Evolutionary conservation across 2,329 filamentous ascomycete genomes (phyloP).

Genomic region (Fusarium sp.): DNA sequence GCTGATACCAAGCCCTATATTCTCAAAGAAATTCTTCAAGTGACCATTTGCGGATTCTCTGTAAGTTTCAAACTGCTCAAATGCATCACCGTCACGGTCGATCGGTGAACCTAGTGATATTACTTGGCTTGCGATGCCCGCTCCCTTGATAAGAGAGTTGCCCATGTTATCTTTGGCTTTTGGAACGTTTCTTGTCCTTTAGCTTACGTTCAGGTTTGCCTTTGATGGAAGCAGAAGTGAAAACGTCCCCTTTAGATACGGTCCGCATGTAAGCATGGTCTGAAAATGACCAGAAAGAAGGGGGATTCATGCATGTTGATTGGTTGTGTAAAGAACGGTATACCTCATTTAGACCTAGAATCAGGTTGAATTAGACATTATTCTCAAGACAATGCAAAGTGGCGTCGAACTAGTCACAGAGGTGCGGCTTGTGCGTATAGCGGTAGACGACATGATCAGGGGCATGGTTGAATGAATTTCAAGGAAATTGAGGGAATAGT

Average conservation of each 20-base stretch:
- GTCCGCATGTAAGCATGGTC: background rate
- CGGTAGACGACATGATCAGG: background rate
- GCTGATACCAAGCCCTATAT: rapidly evolving
- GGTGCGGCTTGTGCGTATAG: background rate
- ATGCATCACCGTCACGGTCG: rapidly evolving
- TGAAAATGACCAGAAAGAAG: background rate
- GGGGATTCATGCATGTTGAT: background rate
- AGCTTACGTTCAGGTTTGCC: rapidly evolving
- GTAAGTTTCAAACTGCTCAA: background rate
- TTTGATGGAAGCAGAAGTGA: rapidly evolving
- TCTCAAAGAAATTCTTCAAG: background rate
- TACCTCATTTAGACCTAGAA: rapidly evolving
- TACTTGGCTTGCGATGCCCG: rapidly evolving
- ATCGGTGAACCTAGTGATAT: rapidly evolving
- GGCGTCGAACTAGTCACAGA: background rate
- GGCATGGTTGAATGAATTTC: background rate
- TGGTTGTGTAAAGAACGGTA: background rate
- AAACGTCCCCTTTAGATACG: rapidly evolving
- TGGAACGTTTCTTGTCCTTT: rapidly evolving
- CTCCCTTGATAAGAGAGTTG: rapidly evolving
- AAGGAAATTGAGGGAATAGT: rapidly evolving
- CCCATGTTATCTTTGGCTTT: rapidly evolving
- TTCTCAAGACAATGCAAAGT: constrained; percentile 12
- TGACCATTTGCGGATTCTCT: background rate
- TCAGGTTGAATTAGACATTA: background rate